Evolutionary conservation across 305 asterid genomes (phyloP).

Genomic region (Solanum hybrid): DNA sequence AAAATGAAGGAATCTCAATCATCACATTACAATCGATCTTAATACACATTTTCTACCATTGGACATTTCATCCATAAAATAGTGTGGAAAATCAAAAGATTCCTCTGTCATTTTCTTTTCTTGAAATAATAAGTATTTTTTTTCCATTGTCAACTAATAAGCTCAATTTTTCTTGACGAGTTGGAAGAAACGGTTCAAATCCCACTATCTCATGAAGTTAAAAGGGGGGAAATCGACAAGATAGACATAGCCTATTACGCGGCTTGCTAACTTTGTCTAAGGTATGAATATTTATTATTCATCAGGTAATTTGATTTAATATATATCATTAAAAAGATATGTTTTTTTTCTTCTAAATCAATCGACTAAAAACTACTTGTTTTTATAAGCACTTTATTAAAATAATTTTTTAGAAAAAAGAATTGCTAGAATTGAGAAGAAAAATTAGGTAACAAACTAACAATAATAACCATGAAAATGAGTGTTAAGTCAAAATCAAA

Average conservation of each 20-base stretch:
- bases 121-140: background rate
- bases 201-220: background rate
- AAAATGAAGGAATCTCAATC: fast-evolving
- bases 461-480: background rate
- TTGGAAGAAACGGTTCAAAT: background rate
- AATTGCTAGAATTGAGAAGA: background rate
- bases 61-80: background rate
- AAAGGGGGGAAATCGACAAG: background rate
- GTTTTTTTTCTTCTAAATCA: no score
- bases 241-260: background rate
- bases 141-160: background rate
- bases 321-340: no score
- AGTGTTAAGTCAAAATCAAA: background rate
- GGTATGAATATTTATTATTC: no score
- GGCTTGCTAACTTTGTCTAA: background rate
- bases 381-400: background rate
- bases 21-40: background rate
- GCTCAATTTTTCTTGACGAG: background rate
- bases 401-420: background rate
- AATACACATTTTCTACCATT: no score
- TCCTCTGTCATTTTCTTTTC: background rate
- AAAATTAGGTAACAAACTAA: background rate
- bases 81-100: background rate
- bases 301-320: no score
- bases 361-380: background rate